These are phyloP conservation scores for Amanita pseudoporphyria DNA, from an alignment of 768 basidiomycete genomes.

Conservation along the genomic window DNA sequence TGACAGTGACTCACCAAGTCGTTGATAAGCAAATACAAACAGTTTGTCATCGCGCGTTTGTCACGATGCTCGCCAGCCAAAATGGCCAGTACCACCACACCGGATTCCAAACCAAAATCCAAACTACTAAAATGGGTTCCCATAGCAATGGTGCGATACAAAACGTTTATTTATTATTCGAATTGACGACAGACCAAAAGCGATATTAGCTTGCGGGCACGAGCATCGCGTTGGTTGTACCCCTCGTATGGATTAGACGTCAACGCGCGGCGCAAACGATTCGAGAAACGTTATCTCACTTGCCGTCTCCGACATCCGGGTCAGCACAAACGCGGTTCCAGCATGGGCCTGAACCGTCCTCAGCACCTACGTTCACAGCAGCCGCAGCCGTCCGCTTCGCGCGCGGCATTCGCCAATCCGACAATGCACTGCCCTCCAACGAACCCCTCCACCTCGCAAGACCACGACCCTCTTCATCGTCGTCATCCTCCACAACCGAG, in stretches of 20 bases:
- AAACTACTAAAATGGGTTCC: neutral
- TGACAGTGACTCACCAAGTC: conserved; percentile 4
- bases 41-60: too few species aligned
- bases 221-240: conserved; percentile 6
- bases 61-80: too few species aligned
- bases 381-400: conserved; percentile 6
- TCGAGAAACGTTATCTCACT: conserved; percentile 13
- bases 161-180: neutral
- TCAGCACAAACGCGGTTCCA: neutral
- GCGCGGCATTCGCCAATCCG: neutral
- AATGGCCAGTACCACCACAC: neutral
- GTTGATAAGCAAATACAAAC: too few species aligned
- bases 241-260: too few species aligned
- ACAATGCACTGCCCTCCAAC: neutral
- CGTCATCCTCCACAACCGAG: neutral
- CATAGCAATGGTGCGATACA: neutral
- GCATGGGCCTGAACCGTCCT: neutral
- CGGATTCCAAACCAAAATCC: neutral
- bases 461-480: neutral
- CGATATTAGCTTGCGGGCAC: conserved; percentile 16
- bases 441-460: conserved; percentile 6
- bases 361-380: conserved; percentile 8
- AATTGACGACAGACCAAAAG: too few species aligned
- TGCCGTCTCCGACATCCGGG: conserved; percentile 23
- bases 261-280: neutral